Evolutionary conservation across 495 filamentous ascomycete species (phyloP), one percentile per base, ranked within the genome.

Genomic region (Xylaria curta): DNA sequence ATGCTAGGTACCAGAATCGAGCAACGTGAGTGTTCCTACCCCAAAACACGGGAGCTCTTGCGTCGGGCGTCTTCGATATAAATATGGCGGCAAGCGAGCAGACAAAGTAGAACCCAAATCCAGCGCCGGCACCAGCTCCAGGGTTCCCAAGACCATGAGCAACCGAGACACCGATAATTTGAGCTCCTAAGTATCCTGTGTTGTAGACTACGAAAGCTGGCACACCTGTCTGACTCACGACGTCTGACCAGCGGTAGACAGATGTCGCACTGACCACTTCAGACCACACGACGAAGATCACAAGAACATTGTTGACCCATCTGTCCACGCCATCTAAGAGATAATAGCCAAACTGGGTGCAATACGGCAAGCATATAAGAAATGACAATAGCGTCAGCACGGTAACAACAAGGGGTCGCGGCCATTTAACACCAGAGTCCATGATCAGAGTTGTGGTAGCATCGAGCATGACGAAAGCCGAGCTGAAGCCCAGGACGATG

Each of bases 101-200:
- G 33, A 62, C 51, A 21, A 62, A 61, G 42, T 72, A 72, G 40
- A 72, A 36, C n/a, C 64, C 70, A 24, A 68, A 13, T 72, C 81
- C 82, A 56, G 80, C 76, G 6, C 76, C 81, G 0, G 80, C 78
- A 17, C 79, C 81, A 12, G 71, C 76, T 15, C 68, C 70, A 0
- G 77, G 75, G 38, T 74, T 68, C 0, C 60, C 44, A 36, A 80
- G 68, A 9, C 66, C 75, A 44, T 84, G 81, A 19, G 76, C 78
- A 21, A 83, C 68, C 1, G 73, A 71, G 19, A 83, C 74, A 31
- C 81, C 81, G 21, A 81, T 33, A 15, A 84, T 66, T 67, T 81
- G 79, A 7, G 76, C 80, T 21, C 76, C 76, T 13, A 82, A 79
- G 54, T 81, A 82, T n/a, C 77, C 80, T 10, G 76, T 42, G 65